These are phyloP conservation scores for Diutina pseudorugosa DNA, from an alignment of 1,139 yeast species.

Conservation along the genomic window DNA sequence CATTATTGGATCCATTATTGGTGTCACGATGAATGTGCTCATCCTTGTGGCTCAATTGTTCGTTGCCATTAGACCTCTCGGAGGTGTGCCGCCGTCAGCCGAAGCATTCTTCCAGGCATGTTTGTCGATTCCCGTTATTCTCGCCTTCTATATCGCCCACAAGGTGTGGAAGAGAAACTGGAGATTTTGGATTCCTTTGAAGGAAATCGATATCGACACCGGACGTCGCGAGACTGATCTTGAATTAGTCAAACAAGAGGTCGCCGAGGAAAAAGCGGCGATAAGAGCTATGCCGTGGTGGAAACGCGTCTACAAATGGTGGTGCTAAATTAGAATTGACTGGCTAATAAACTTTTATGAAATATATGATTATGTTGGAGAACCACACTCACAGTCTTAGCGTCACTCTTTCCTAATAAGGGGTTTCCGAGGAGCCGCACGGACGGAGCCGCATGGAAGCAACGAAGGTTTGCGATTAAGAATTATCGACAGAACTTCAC, in stretches of 20 bases:
- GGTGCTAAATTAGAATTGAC: not conserved
- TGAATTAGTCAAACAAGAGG: conserved; percentile 53
- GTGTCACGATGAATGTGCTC: conserved; percentile 31
- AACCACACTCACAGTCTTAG: no score
- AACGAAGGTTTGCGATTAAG: not conserved
- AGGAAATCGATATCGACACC: conserved; percentile 51
- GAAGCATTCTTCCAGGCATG: conserved; percentile 22
- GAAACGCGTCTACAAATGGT: not conserved
- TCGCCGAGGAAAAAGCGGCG: conserved; percentile 46
- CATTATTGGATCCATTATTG: conserved; percentile 40
- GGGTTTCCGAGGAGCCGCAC: not conserved
- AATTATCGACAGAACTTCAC: not conserved
- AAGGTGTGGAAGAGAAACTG: conserved; percentile 35
- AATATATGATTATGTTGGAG: not conserved
- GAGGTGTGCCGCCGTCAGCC: conserved; percentile 20
- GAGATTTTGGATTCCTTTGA: conserved; percentile 29
- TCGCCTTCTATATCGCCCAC: conserved; percentile 27
- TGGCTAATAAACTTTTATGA: not conserved
- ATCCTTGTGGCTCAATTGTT: conserved; percentile 45
- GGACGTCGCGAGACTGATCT: conserved; percentile 61
- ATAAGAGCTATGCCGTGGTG: conserved; percentile 34
- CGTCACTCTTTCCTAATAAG: not conserved
- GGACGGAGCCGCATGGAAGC: not conserved
- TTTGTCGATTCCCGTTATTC: conserved; percentile 25
- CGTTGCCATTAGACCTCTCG: conserved; percentile 29